Base-by-base conservation (phyloP, 2,329 filamentous ascomycete genomes). In the Waltergamsia citrina region DNA sequence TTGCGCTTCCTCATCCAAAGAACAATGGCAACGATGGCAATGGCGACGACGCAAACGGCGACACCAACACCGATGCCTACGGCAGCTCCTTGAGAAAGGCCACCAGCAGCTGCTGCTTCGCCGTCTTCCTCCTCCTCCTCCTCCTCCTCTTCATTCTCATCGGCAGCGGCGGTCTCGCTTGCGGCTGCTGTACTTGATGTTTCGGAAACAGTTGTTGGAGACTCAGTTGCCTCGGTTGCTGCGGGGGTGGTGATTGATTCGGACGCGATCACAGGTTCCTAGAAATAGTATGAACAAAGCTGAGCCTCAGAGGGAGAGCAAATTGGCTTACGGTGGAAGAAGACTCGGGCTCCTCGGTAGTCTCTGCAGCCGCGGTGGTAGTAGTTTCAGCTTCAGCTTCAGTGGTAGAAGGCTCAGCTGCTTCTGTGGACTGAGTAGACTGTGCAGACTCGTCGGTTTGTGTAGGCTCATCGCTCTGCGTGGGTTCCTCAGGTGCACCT, bases 61-160 rank as follows among this genome's bases (percentile, higher is more conserved):
- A 60, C 55, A 28, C 63, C 66, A 29, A 69, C 56, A 20, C 63
- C 67, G 36, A 74, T 67, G 7, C 70, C 70, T 28, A 62, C 60
- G 37, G 68, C 62, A 9, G 62, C 66, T 6, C 57, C 59, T 4
- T 57, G 49, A 4, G 60, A 59, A n/a, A 69, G 51, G 5, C 55
- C 60, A 12, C 41, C 31, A 9, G 32, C 17, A n/a, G 26, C 35
- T 5, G 22, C 36, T n/a, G 34, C 24, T 9, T 22, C 33, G 8
- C 20, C 35, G 9, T 33, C 20, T 12, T 38, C 32, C 12, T 34
- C 40, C 19, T 39, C 41, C 12, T 40, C 37, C 14, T 43, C 38
- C n/a, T 43, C 33, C 12, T 40, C 37, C 14, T 43, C 38, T 12
- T 43, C 33, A 15, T 34, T 24, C 14, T 32, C 33, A 5, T 19